Percentiles rank a stretch among this genome's conserved stretches.
phyloP scores from a whole-genome alignment of 208 protist species.

The Trypanosoma conorhini region DNA sequence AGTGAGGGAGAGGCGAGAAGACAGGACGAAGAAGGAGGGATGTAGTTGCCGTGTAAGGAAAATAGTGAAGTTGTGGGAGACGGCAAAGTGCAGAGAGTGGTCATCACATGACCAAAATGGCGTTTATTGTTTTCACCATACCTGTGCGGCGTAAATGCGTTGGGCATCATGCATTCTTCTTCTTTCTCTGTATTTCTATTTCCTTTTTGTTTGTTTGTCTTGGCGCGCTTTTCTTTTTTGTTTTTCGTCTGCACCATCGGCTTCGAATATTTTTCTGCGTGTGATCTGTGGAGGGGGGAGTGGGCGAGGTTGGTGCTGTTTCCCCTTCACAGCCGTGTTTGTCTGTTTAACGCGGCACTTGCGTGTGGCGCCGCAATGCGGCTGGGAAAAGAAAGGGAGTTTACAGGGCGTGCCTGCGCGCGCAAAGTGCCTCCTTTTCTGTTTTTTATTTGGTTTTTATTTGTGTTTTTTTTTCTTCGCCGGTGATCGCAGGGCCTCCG shows the following conservation, averaged over 20 bases:
- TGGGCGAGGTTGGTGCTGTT: no score
- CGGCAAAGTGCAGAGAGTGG: no score
- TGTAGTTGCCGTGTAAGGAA: no score
- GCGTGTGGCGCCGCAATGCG: no score
- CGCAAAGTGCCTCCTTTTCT: neutral
- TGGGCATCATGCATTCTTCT: neutral
- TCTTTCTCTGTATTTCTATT: conserved; percentile 9
- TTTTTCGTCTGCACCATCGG: neutral
- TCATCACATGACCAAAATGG: no score
- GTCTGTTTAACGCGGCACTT: neutral
- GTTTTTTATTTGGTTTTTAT: neutral
- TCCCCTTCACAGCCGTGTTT: neutral
- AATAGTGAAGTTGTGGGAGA: no score
- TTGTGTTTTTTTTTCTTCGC: neutral
- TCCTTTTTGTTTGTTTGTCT: neutral
- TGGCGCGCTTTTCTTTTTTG: neutral
- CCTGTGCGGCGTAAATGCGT: no score
- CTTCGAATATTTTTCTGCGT: neutral
- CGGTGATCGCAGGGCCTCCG: neutral
- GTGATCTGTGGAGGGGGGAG: neutral
- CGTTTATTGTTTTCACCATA: no score
- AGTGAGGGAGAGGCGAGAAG: no score
- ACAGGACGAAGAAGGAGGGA: no score
- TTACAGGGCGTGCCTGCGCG: no score
- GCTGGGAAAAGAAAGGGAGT: no score